Evolutionary conservation across 106 monocot genomes (phyloP).

Genomic region (Allium cepa): DNA sequence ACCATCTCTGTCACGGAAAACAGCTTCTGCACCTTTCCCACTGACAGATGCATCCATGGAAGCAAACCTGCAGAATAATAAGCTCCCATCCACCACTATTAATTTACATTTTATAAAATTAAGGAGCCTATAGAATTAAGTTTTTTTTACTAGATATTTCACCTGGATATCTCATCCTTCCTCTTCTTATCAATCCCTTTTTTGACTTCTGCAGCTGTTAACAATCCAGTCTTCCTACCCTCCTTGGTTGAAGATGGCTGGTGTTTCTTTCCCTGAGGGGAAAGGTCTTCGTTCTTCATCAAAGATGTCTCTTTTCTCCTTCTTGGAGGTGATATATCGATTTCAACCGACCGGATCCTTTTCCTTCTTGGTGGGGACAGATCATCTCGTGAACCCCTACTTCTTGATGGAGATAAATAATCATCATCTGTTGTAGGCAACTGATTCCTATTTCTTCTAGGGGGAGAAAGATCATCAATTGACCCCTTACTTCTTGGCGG

Average conservation of each 20-base stretch:
- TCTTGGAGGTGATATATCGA: constrained; percentile 31
- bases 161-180: constrained; percentile 49
- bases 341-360: background rate
- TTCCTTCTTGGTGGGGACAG: constrained; percentile 2
- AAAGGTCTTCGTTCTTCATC: constrained; percentile 20
- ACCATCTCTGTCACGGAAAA: constrained; percentile 72
- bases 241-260: constrained; percentile 16
- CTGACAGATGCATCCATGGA: constrained; percentile 41
- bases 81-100: background rate
- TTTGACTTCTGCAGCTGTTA: constrained; percentile 38
- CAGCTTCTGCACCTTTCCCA: constrained; percentile 57
- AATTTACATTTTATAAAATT: background rate
- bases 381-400: background rate
- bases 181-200: constrained; percentile 44
- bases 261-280: constrained; percentile 29
- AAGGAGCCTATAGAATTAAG: background rate
- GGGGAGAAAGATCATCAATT: constrained; percentile 17
- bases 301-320: constrained; percentile 13
- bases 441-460: constrained; percentile 12
- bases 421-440: constrained; percentile 1
- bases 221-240: constrained; percentile 31
- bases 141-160: background rate
- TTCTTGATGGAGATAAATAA: constrained; percentile 1
- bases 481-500: background rate
- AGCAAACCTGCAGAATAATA: constrained; percentile 33